Percentiles rank a stretch among this genome's conserved stretches.
Conservation (phyloP, 805 yeast genomes). For the Tetrapisispora arboricola region DNA sequence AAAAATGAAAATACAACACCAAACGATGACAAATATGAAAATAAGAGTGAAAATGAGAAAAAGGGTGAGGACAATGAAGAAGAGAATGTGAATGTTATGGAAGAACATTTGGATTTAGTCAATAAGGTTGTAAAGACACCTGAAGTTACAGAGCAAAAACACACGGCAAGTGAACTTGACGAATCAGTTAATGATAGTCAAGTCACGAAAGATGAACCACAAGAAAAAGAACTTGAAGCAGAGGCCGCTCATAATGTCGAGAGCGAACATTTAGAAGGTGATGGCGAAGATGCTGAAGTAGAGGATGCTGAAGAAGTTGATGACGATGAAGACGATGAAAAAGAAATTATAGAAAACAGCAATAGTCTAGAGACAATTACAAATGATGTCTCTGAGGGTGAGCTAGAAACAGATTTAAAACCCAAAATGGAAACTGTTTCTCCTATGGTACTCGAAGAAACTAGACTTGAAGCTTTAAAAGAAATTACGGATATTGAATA, state of each 20-base stretch:
- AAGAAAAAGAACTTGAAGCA: constrained; percentile 14
- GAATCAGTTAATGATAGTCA: constrained; percentile 7
- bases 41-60: no score
- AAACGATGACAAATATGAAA: no score
- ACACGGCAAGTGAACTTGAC: not conserved
- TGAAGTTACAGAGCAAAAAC: not conserved
- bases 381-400: constrained; percentile 8
- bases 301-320: constrained; percentile 4
- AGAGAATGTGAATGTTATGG: not conserved
- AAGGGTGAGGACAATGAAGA: no score
- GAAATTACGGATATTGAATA: constrained; percentile 73
- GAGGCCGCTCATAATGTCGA: constrained; percentile 5
- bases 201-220: constrained; percentile 8
- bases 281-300: constrained; percentile 4
- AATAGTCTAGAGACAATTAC: constrained; percentile 4
- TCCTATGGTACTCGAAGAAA: constrained; percentile 22
- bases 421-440: constrained; percentile 5
- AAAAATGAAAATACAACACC: no score
- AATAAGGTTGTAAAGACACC: not conserved
- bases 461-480: constrained; percentile 32
- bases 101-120: no score
- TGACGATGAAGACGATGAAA: constrained; percentile 1
- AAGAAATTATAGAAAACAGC: constrained; percentile 2
- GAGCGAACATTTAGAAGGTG: not conserved
- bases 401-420: constrained; percentile 7